Base-by-base conservation (phyloP, 75 land plant genomes). In the Cryptomeria japonica region DNA sequence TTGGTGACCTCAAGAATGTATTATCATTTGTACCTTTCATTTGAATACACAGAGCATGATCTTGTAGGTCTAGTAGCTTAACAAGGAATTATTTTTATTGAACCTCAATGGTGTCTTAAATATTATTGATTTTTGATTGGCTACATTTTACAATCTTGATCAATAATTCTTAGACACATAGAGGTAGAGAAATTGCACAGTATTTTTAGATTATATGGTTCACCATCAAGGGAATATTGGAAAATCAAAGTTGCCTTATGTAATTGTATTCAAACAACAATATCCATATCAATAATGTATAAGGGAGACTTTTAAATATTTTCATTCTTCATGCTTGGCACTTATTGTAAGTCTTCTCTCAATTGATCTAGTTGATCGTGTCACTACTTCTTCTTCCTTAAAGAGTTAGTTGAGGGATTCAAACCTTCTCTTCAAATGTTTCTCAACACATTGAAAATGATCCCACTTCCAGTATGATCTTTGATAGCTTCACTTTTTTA, bases 21-120 rank as follows among this genome's bases (percentile, higher is more conserved):
- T 38, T 91, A 92, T 87, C 95, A 93, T 89, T 91, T 96, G 55
- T 96, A 96, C 85, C 96, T 96, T 87, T 92, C 94, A 10, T 96
- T 96, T 84, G 95, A 96, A 87, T 96, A 96, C 80, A 96, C 95
- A 96, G 97, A 96, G 83, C 97, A 96, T 89, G 97, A 96, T 86
- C 95, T 96, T 72, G 92, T 95, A 19, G 97, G 97, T 42, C 96
- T 96, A 88, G 92, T 94, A 56, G 92, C 95, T 12, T 89, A 90
- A 53, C 95, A 95, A 10, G 94, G 92, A 70, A 87, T 93, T 58
- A 93, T 89, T 89, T 96, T 96, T 87, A 92, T 95, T 77, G 96
- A 96, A 90, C 89, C 96, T 61, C 96, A 96, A n/a, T n/a, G n/a
- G n/a, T n/a, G n/a, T n/a, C n/a, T n/a, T n/a, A n/a, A n/a, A n/a